Conservation (phyloP, 495 filamentous ascomycete genomes). For the Thozetella sp. region DNA sequence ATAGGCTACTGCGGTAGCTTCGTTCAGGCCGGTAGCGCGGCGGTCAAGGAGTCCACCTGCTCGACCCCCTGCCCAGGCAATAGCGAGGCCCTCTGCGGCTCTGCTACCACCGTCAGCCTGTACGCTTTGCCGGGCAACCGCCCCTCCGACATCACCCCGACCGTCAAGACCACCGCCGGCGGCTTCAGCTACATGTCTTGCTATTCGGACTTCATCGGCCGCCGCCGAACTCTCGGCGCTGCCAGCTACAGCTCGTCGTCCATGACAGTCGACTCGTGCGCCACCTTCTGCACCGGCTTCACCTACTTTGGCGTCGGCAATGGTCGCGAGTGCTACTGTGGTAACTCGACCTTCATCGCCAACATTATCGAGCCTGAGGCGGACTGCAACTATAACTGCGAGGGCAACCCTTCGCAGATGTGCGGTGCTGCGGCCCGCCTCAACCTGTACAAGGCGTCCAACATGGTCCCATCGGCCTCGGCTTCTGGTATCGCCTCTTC, state of each 20-base stretch:
- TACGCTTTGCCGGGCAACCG: slow-evolving; percentile 20
- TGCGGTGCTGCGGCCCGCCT: slow-evolving; percentile 29
- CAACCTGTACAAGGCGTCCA: slow-evolving; percentile 13
- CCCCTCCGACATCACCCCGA: slow-evolving; percentile 20
- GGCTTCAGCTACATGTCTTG: slow-evolving; percentile 23
- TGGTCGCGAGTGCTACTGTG: neutral
- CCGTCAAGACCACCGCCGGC: slow-evolving; percentile 18
- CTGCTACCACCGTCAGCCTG: slow-evolving; percentile 20
- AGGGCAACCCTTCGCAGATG: slow-evolving; percentile 23
- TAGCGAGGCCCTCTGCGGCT: slow-evolving; percentile 13
- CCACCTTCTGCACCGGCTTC: slow-evolving; percentile 25
- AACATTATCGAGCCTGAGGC: neutral
- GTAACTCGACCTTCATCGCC: slow-evolving; percentile 14
- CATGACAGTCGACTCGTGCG: slow-evolving; percentile 30
- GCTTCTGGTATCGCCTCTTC: no score
- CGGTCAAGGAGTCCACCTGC: slow-evolving; percentile 21
- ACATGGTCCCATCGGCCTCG: neutral
- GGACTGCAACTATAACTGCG: slow-evolving; percentile 23
- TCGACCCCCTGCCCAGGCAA: slow-evolving; percentile 25
- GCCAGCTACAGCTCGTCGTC: slow-evolving; percentile 9
- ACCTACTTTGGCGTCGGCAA: slow-evolving; percentile 29
- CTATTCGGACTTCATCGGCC: slow-evolving; percentile 19
- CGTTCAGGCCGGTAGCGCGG: slow-evolving; percentile 14
- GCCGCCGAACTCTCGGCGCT: slow-evolving; percentile 18
- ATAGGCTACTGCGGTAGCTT: slow-evolving; percentile 33